phyloP scores from a whole-genome alignment of 257 asterid genomes.

The Nicotiana obtusifolia region DNA sequence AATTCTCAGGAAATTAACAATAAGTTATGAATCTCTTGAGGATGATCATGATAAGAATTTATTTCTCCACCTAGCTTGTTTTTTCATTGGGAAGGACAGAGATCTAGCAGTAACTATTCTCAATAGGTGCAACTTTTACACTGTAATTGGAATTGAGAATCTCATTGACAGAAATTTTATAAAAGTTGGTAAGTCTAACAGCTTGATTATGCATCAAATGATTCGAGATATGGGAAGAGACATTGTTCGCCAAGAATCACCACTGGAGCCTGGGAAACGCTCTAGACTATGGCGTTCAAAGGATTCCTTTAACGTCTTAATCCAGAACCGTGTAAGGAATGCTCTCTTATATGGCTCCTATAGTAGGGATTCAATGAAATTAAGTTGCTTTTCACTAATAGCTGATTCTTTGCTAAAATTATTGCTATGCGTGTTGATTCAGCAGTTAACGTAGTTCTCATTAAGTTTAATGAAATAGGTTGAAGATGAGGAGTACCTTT shows the following conservation, averaged over 20 bases:
- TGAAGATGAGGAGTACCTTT: not conserved
- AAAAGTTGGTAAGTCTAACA: not conserved
- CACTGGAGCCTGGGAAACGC: slow-evolving; percentile 12
- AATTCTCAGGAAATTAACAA: slow-evolving; percentile 5
- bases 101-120: not conserved
- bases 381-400: not conserved
- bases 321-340: slow-evolving; percentile 7
- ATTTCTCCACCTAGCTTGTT: slow-evolving; percentile 14
- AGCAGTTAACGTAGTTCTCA: not conserved
- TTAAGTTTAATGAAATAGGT: not conserved
- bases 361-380: not conserved
- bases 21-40: slow-evolving; percentile 15
- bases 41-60: slow-evolving; percentile 14
- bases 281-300: slow-evolving; percentile 17
- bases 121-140: slow-evolving; percentile 9
- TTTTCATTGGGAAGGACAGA: slow-evolving; percentile 12
- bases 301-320: slow-evolving; percentile 5
- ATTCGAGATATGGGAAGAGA: slow-evolving; percentile 19
- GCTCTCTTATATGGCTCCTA: not conserved
- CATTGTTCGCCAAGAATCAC: slow-evolving; percentile 19
- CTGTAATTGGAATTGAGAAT: slow-evolving; percentile 12
- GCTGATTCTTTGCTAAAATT: not conserved
- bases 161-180: slow-evolving; percentile 12
- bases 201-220: slow-evolving; percentile 13
- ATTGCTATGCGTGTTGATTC: not conserved